Evolutionary conservation across 164 flowering plant species (phyloP).

Genomic region (Piper longum): DNA sequence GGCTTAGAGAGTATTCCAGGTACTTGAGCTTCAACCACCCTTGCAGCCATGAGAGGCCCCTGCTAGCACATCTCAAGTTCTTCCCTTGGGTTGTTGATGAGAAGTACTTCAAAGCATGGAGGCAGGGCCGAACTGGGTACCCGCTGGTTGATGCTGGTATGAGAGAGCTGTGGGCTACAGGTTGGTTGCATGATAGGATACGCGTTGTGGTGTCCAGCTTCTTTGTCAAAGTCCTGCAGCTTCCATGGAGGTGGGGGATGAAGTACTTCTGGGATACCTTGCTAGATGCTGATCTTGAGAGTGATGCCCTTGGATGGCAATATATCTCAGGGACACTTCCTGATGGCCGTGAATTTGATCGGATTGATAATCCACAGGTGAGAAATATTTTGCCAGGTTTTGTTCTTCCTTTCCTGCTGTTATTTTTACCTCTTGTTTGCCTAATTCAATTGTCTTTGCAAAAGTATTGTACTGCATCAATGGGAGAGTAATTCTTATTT

Average conservation of each 20-base stretch:
- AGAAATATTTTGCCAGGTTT: not conserved
- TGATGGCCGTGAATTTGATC: constrained; percentile 84
- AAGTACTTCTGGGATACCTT: constrained; percentile 98
- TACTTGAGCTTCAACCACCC: constrained; percentile 94
- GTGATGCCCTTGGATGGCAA: constrained; percentile 99
- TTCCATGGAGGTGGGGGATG: constrained; percentile 99
- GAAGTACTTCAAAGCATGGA: constrained; percentile 78
- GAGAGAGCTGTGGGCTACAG: constrained; percentile 98
- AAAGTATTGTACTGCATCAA: not conserved
- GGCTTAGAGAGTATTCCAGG: constrained; percentile 88
- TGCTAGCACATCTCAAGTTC: constrained; percentile 78
- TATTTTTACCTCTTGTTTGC: not conserved
- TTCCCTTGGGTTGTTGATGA: constrained; percentile 88
- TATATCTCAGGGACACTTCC: constrained; percentile 91
- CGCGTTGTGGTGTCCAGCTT: constrained; percentile 92
- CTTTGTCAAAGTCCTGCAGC: constrained; percentile 89
- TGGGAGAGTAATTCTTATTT: too few relatives aligned
- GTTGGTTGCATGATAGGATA: constrained; percentile 93
- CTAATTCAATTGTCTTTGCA: not conserved
- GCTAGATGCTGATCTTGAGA: constrained; percentile 95
- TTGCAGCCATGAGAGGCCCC: constrained; percentile 82
- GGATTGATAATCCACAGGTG: constrained; percentile 94
- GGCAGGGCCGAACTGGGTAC: constrained; percentile 98
- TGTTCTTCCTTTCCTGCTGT: not conserved
- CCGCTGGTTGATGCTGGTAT: constrained; percentile 98